Conservation (phyloP, 192 early-diverging fungal genomes). For the Coemansia sp. region DNA sequence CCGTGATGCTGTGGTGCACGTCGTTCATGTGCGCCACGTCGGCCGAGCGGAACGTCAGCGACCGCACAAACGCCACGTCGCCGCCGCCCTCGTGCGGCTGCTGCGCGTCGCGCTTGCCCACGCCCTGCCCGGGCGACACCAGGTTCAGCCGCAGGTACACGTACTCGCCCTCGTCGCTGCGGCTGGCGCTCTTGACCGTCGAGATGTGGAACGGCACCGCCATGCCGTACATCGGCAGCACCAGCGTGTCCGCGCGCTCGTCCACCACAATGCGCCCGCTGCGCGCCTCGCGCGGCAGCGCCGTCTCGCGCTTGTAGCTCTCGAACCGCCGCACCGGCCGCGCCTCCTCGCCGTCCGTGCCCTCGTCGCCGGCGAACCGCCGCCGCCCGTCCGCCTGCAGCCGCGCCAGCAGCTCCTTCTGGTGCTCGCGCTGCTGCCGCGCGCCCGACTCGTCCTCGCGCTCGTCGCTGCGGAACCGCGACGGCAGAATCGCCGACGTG, state of each 20-base stretch:
- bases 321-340: constrained; percentile 85
- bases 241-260: constrained; percentile 75
- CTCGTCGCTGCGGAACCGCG: constrained; percentile 77
- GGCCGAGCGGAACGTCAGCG: constrained; percentile 85
- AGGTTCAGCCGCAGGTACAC: constrained; percentile 93
- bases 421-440: constrained; percentile 77
- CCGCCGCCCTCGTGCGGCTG: constrained; percentile 83
- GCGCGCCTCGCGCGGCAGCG: constrained; percentile 77
- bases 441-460: constrained; percentile 74
- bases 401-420: constrained; percentile 75
- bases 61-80: constrained; percentile 85
- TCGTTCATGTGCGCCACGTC: constrained; percentile 79
- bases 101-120: constrained; percentile 87
- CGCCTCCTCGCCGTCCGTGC: constrained; percentile 62
- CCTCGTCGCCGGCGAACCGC: constrained; percentile 66
- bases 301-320: constrained; percentile 88
- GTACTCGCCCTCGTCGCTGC: constrained; percentile 90
- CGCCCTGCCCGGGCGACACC: constrained; percentile 87
- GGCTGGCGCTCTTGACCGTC: constrained; percentile 89
- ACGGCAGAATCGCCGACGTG: constrained; percentile 66
- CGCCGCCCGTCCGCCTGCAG: constrained; percentile 76
- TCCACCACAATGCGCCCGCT: constrained; percentile 87
- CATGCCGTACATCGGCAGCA: constrained; percentile 92
- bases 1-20: constrained; percentile 78
- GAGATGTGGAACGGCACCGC: constrained; percentile 98